phyloP scores from a whole-genome alignment of 106 monocot genomes.

The Alisma plantagoaquatica region DNA sequence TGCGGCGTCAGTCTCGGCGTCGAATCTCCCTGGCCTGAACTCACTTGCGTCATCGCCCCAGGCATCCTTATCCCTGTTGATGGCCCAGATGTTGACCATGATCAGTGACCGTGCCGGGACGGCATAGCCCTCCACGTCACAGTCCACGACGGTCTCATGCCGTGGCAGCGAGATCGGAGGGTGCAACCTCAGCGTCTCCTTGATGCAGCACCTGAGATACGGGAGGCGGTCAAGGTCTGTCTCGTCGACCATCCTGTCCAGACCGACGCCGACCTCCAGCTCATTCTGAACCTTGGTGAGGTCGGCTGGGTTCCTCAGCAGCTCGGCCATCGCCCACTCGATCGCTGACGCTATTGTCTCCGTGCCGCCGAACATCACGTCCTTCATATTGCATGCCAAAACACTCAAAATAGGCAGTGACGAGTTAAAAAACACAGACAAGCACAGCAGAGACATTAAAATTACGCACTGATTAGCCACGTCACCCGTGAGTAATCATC shows the following conservation, averaged over 20 bases:
- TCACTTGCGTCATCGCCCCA: conserved; percentile 18
- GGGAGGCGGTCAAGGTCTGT: conserved; percentile 18
- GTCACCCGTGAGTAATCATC: too few species aligned
- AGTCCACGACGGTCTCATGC: conserved; percentile 21
- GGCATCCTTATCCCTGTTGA: conserved; percentile 6
- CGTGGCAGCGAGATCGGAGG: conserved; percentile 21
- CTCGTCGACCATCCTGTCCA: conserved; percentile 16
- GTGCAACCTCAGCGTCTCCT: conserved; percentile 23
- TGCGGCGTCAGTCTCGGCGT: too few species aligned
- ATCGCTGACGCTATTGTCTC: conserved; percentile 28
- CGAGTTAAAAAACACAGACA: too few species aligned
- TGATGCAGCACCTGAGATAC: conserved; percentile 19
- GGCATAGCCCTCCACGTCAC: conserved; percentile 13
- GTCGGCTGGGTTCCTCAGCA: conserved; percentile 14
- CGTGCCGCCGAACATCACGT: conserved; percentile 27
- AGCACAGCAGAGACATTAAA: neutral
- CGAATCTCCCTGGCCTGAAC: conserved; percentile 18
- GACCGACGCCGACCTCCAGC: conserved; percentile 11
- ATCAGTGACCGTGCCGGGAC: conserved; percentile 11
- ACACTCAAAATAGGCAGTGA: too few species aligned
- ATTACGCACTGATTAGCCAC: neutral
- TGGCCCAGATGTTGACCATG: conserved; percentile 24
- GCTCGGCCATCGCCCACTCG: conserved; percentile 25
- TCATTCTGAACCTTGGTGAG: conserved; percentile 11
- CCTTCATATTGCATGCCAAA: conserved; percentile 8